A percentile compares a stretch with the other conserved stretches of the same genome.
These are phyloP conservation scores for Nematocida ironsii DNA, from an alignment of 371 early-diverging fungal genomes.

Conservation along the genomic window DNA sequence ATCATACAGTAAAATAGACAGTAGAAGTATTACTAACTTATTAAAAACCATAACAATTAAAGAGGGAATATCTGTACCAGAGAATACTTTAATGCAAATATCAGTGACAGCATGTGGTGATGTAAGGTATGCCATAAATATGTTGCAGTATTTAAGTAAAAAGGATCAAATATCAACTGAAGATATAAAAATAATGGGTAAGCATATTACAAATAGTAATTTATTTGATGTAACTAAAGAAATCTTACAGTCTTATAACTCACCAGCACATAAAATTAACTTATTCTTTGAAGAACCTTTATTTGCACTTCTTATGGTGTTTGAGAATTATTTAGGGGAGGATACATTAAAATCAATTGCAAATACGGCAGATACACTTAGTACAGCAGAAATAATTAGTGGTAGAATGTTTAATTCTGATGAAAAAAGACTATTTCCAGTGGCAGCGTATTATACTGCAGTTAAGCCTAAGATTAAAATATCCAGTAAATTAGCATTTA, in stretches of 20 bases:
- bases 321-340: slow-evolving; percentile 72
- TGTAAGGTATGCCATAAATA: slow-evolving; percentile 93
- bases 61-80: slow-evolving; percentile 77
- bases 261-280: slow-evolving; percentile 77
- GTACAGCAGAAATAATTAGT: slow-evolving; percentile 24
- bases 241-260: slow-evolving; percentile 72
- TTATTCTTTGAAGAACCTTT: slow-evolving; percentile 86
- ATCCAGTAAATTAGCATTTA: slow-evolving; percentile 8
- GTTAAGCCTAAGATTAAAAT: slow-evolving; percentile 18
- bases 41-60: slow-evolving; percentile 76
- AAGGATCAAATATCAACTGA: slow-evolving; percentile 75
- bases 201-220: slow-evolving; percentile 70
- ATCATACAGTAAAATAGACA: slow-evolving; percentile 76
- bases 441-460: slow-evolving; percentile 47
- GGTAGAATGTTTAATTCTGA: neutral
- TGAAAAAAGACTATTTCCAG: slow-evolving; percentile 30
- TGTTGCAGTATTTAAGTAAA: slow-evolving; percentile 79
- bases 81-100: slow-evolving; percentile 82
- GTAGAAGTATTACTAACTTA: slow-evolving; percentile 74
- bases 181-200: slow-evolving; percentile 75
- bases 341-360: slow-evolving; percentile 33
- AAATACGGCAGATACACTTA: slow-evolving; percentile 34
- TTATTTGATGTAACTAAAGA: slow-evolving; percentile 80
- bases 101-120: slow-evolving; percentile 80
- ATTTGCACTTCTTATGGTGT: slow-evolving; percentile 84